Evolutionary conservation across 2,329 filamentous ascomycete species (phyloP).

Genomic region (Xylariaceae sp.): DNA sequence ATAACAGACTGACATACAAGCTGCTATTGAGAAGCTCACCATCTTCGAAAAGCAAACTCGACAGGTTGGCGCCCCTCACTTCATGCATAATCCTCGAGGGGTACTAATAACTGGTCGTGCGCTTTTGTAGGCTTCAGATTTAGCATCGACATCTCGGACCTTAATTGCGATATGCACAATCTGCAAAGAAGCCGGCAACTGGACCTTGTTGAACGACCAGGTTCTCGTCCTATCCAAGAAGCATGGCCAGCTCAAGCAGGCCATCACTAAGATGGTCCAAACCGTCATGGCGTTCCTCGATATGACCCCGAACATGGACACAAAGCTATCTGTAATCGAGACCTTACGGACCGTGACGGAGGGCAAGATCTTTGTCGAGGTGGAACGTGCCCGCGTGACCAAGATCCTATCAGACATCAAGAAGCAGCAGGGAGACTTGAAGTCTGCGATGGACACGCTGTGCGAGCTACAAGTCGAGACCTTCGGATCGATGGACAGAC

Average conservation of each 20-base stretch:
- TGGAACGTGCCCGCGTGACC: conserved; percentile 92
- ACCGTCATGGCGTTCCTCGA: conserved; percentile 89
- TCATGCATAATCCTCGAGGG: conserved; percentile 13
- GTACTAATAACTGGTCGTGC: conserved; percentile 24
- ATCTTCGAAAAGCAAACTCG: conserved; percentile 92
- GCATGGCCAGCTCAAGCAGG: conserved; percentile 98
- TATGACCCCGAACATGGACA: conserved; percentile 75
- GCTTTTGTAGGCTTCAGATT: conserved; percentile 71
- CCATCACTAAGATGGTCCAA: conserved; percentile 98
- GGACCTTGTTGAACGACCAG: conserved; percentile 94
- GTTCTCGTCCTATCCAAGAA: conserved; percentile 96
- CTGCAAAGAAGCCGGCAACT: conserved; percentile 88
- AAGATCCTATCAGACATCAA: conserved; percentile 96
- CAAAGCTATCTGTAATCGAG: conserved; percentile 90
- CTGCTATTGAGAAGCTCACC: conserved; percentile 88
- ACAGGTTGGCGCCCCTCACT: conserved; percentile 55
- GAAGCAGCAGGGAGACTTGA: conserved; percentile 88
- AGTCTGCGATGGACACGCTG: conserved; percentile 83
- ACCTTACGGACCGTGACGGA: conserved; percentile 94
- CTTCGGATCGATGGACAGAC: conserved; percentile 93
- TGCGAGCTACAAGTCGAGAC: conserved; percentile 99
- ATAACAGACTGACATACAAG: conserved; percentile 66
- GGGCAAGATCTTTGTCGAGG: conserved; percentile 99
- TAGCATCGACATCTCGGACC: conserved; percentile 87
- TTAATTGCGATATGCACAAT: conserved; percentile 86